These are phyloP conservation scores for Alternaria conjuncta DNA, from an alignment of 2,329 filamentous ascomycete genomes.

Conservation along the genomic window DNA sequence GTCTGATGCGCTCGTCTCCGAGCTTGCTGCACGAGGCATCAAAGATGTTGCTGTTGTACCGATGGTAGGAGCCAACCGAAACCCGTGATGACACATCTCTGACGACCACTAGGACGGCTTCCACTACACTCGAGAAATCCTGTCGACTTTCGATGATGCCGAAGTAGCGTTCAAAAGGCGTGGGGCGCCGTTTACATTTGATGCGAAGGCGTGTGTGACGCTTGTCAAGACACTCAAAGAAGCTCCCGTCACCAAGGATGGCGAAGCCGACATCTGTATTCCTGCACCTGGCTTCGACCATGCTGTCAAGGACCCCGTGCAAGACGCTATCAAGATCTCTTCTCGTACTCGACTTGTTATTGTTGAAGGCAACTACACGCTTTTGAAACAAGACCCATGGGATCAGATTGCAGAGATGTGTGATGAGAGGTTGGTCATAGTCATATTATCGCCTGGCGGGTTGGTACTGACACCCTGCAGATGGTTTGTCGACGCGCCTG, in stretches of 20 bases:
- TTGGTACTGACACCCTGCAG: conserved; percentile 12
- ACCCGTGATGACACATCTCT: background rate
- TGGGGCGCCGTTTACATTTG: conserved; percentile 37
- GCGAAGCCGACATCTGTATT: conserved; percentile 21
- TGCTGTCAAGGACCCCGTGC: conserved; percentile 29
- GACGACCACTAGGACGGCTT: conserved; percentile 30
- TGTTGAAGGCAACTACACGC: conserved; percentile 36
- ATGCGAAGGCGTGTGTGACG: conserved; percentile 25
- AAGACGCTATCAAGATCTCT: conserved; percentile 25
- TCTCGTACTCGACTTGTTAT: conserved; percentile 30
- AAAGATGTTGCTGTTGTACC: conserved; percentile 30
- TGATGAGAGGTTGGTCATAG: conserved; percentile 23
- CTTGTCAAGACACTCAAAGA: conserved; percentile 23
- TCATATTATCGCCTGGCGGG: background rate
- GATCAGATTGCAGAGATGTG: conserved; percentile 20
- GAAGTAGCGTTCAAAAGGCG: conserved; percentile 30
- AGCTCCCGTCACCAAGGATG: conserved; percentile 20
- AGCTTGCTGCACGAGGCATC: conserved; percentile 25
- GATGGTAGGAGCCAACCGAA: conserved; percentile 23
- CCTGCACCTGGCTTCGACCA: conserved; percentile 36
- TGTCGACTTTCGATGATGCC: conserved; percentile 26
- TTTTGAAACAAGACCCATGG: conserved; percentile 31
- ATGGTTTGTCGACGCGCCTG: conserved; percentile 34
- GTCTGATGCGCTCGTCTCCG: conserved; percentile 25
- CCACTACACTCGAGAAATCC: conserved; percentile 27